Percentiles rank a stretch among this genome's conserved stretches.
These are phyloP conservation scores for Rhynchosporium graminicola DNA, from an alignment of 2,329 filamentous ascomycete genomes.

Conservation along the genomic window DNA sequence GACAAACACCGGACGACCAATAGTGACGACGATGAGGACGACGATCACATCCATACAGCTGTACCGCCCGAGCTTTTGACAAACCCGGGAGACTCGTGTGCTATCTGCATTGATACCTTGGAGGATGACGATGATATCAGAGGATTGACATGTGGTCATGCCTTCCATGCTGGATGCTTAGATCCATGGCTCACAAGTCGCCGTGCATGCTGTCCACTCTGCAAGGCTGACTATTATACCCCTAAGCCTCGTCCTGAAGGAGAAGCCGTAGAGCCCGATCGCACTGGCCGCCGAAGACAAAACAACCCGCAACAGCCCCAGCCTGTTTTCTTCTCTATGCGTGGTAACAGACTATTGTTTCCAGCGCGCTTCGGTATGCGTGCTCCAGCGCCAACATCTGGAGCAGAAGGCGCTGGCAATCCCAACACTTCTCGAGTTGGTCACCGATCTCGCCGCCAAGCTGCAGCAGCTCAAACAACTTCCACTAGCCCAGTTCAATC, in stretches of 20 bases:
- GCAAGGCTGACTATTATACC: constrained; percentile 96
- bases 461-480: constrained; percentile 16
- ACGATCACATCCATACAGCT: constrained; percentile 78
- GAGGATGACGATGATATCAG: constrained; percentile 96
- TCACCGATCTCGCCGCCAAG: constrained; percentile 26
- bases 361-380: constrained; percentile 30
- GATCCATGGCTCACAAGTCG: constrained; percentile 96
- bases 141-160: constrained; percentile 93
- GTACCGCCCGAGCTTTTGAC: constrained; percentile 78
- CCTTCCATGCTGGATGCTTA: constrained; percentile 93
- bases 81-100: constrained; percentile 87
- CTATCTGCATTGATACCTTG: constrained; percentile 91
- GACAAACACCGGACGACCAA: constrained; percentile 40
- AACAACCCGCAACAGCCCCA: constrained; percentile 35
- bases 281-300: constrained; percentile 34
- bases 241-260: constrained; percentile 75
- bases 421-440: constrained; percentile 18
- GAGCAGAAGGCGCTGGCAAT: constrained; percentile 8
- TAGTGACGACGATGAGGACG: constrained; percentile 67
- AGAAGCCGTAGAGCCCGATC: constrained; percentile 36
- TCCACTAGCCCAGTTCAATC: constrained; percentile 5
- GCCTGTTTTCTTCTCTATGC: constrained; percentile 36
- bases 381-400: not conserved
- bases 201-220: constrained; percentile 92
- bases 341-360: constrained; percentile 34